Evolutionary conservation across 768 basidiomycete species (phyloP).

Genomic region (Mycena vitilis): DNA sequence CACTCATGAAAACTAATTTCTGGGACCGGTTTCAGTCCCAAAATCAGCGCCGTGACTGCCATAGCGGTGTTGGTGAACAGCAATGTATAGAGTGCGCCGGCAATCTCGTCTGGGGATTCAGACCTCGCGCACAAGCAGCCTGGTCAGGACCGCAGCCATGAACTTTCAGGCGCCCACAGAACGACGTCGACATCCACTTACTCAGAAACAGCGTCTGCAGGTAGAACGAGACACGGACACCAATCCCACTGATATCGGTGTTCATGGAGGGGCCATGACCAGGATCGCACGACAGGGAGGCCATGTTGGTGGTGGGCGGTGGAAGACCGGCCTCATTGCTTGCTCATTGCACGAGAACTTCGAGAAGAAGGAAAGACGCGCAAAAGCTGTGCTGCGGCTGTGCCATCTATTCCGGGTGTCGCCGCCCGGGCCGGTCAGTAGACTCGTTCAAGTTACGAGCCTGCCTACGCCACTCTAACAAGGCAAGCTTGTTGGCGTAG

Average conservation of each 20-base stretch:
- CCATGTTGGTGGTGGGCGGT: no score
- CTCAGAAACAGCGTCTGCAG: constrained; percentile 33
- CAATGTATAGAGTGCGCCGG: constrained; percentile 33
- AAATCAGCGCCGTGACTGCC: constrained; percentile 36
- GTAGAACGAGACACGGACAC: constrained; percentile 35
- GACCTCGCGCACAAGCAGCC: constrained; percentile 36
- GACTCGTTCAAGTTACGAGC: no score
- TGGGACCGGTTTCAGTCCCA: constrained; percentile 28
- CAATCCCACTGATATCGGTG: constrained; percentile 33
- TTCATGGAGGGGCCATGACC: constrained; percentile 17
- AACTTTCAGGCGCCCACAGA: neutral
- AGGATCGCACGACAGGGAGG: neutral
- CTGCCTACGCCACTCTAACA: no score
- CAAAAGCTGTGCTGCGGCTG: no score
- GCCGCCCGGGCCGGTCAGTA: no score
- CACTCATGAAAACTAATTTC: constrained; percentile 38
- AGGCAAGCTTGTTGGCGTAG: no score
- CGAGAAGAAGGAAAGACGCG: no score
- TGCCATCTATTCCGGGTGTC: no score
- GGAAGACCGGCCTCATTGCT: no score
- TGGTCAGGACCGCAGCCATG: neutral
- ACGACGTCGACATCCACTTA: neutral
- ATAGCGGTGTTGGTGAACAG: constrained; percentile 35
- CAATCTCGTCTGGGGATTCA: constrained; percentile 27
- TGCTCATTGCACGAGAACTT: no score